phyloP scores from a whole-genome alignment of 1,139 yeast genomes.

The Hansenula lynferdii region DNA sequence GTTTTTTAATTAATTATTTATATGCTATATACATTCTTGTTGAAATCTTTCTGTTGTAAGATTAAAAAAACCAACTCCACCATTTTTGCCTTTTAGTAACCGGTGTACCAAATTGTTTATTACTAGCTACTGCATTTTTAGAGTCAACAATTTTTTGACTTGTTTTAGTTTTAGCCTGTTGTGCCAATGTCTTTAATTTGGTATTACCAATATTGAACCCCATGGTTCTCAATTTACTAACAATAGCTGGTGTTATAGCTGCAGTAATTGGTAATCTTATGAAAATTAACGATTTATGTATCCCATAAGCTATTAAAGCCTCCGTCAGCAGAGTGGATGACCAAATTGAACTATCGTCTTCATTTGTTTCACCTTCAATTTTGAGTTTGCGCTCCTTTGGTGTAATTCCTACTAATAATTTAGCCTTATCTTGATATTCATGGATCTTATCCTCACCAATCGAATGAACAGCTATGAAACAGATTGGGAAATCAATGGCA shows the following conservation, averaged over 20 bases:
- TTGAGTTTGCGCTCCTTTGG: constrained; percentile 23
- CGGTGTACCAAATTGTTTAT: constrained; percentile 44
- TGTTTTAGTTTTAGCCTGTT: constrained; percentile 16
- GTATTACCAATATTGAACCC: constrained; percentile 72
- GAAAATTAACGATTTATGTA: constrained; percentile 79
- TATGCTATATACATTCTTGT: background rate
- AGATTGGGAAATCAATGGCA: constrained; percentile 74
- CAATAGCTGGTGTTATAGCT: constrained; percentile 84
- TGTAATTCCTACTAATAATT: constrained; percentile 48
- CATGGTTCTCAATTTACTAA: constrained; percentile 59
- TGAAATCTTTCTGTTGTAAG: background rate
- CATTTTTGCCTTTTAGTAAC: constrained; percentile 52
- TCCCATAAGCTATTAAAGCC: constrained; percentile 85
- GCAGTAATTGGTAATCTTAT: constrained; percentile 88
- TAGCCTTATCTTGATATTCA: constrained; percentile 55
- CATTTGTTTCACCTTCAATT: constrained; percentile 9
- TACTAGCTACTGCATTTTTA: constrained; percentile 21
- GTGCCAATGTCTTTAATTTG: constrained; percentile 15
- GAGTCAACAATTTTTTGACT: constrained; percentile 20
- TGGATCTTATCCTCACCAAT: constrained; percentile 79
- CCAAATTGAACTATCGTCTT: constrained; percentile 28
- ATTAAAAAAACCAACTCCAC: constrained; percentile 62
- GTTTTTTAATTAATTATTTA: background rate
- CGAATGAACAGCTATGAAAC: constrained; percentile 78
- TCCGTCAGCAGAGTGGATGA: constrained; percentile 57